Base-by-base conservation (phyloP, 352 stramenopile genomes). In the Aphanomyces invadans region DNA sequence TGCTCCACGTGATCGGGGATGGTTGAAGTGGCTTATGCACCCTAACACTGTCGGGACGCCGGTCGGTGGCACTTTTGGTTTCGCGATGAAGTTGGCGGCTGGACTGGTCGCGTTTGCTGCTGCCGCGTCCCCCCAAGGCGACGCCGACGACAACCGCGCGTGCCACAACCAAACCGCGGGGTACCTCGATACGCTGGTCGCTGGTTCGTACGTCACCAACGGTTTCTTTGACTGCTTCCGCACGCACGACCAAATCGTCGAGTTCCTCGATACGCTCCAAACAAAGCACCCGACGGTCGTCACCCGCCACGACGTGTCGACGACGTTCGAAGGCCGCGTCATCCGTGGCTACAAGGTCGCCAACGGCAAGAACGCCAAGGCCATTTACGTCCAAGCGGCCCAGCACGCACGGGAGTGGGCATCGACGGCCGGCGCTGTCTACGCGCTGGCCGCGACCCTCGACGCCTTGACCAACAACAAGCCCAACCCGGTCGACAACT, bases 201-300 rank as follows among this genome's bases (percentile, higher is more conserved):
- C 57, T 29, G 57, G 57, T 53, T 72, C 70, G 56, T 78, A 74
- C 62, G 69, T 62, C 7, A 42, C 56, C 23, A 78, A 65, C 36
- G 51, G 31, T 2, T 78, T 78, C 56, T 73, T 76, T 54, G 64
- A 76, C 48, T 78, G 73, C 51, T 78, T 72, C 65, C 70, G 73
- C 11, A 74, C 46, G 2, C 49, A 56, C 0, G 61, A 32, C 2
- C 57, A 78, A 25, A 64, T 74, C 17, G 68, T 72, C 29, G 53
- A 49, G 32, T 78, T 73, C 32, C 56, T 76, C 21, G 69, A 74
- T 51, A 68, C 59, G 59, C 67, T 76, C 33, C 32, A 39, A 15
- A n/a, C 7, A 0, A 19, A 68, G 38, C 51, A 70, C 5, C 46
- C 65, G 1, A 3, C 45, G n/a, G 49, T 70, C 42, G 65, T 75